Evolutionary conservation across 2,329 filamentous ascomycete genomes (phyloP).

Genomic region (Whalleya microplaca): DNA sequence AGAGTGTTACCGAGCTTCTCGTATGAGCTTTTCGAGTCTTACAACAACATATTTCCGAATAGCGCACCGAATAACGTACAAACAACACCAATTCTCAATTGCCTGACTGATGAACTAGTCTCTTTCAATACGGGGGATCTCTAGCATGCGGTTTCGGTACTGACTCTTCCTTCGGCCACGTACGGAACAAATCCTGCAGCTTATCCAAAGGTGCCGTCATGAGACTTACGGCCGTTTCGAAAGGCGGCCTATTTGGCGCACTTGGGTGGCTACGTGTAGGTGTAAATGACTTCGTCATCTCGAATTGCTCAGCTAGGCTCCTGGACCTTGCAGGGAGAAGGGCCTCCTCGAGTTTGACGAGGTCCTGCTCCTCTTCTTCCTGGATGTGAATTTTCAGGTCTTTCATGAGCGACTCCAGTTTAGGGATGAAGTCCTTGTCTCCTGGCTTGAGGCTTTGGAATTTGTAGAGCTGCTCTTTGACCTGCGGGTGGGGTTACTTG

Average conservation of each 20-base stretch:
- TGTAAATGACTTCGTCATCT: slow-evolving; percentile 50
- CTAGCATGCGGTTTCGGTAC: slow-evolving; percentile 8
- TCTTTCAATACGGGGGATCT: background rate
- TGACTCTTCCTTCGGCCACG: slow-evolving; percentile 17
- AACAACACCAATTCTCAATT: background rate
- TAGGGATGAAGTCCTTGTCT: slow-evolving; percentile 45
- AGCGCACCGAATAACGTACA: background rate
- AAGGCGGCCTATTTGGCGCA: slow-evolving; percentile 50
- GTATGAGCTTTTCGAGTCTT: background rate
- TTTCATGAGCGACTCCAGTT: slow-evolving; percentile 45
- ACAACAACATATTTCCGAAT: background rate
- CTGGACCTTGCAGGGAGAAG: slow-evolving; percentile 38
- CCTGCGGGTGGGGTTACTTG: slow-evolving; percentile 33
- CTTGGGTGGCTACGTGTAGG: slow-evolving; percentile 50
- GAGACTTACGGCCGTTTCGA: slow-evolving; percentile 52
- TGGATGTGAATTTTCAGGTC: slow-evolving; percentile 46
- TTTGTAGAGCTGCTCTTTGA: slow-evolving; percentile 48
- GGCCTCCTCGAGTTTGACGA: slow-evolving; percentile 46
- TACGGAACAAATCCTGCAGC: slow-evolving; percentile 50
- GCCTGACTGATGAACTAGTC: slow-evolving; percentile 2
- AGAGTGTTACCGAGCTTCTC: background rate
- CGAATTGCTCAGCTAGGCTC: slow-evolving; percentile 43
- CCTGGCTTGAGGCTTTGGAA: slow-evolving; percentile 47
- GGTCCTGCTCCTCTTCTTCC: slow-evolving; percentile 47
- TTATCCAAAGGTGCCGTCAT: slow-evolving; percentile 57